These are phyloP conservation scores for Pholiota molesta DNA, from an alignment of 768 basidiomycete genomes.

Conservation along the genomic window DNA sequence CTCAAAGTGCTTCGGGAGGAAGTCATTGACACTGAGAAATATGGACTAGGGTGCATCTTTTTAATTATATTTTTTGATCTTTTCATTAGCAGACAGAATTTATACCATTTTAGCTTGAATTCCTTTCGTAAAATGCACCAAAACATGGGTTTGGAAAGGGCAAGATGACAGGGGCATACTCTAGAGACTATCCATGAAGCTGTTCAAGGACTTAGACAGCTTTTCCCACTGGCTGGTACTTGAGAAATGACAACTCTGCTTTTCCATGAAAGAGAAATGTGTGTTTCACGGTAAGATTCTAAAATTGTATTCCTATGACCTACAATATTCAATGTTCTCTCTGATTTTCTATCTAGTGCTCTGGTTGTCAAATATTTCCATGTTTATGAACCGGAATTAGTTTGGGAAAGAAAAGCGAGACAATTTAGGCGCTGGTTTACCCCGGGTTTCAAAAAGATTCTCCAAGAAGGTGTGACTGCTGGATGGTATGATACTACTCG, in stretches of 20 bases:
- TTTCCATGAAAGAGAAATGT: slow-evolving; percentile 27
- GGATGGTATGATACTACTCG: too few relatives aligned
- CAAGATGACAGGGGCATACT: slow-evolving; percentile 24
- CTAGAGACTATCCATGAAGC: slow-evolving; percentile 21
- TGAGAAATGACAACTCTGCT: slow-evolving; percentile 25
- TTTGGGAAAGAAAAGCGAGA: too few relatives aligned
- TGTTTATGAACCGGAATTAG: too few relatives aligned
- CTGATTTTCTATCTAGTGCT: too few relatives aligned
- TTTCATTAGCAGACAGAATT: not conserved
- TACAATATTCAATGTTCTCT: too few relatives aligned
- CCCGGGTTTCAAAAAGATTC: too few relatives aligned
- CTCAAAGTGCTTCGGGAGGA: slow-evolving; percentile 19
- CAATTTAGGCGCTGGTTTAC: too few relatives aligned
- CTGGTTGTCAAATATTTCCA: too few relatives aligned
- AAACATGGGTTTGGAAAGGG: slow-evolving; percentile 20
- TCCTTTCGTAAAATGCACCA: slow-evolving; percentile 18
- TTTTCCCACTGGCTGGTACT: slow-evolving; percentile 30
- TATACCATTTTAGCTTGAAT: slow-evolving; percentile 11
- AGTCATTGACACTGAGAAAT: slow-evolving; percentile 22
- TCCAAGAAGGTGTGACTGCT: too few relatives aligned
- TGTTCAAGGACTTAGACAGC: slow-evolving; percentile 18
- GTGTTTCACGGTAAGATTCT: slow-evolving; percentile 25
- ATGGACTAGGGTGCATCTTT: slow-evolving; percentile 25
- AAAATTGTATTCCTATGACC: too few relatives aligned
- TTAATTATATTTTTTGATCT: slow-evolving; percentile 2